A percentile compares a stretch with the other conserved stretches of the same genome.
Evolutionary conservation across 2,329 filamentous ascomycete genomes (phyloP).

Genomic region (Bertia moriformis): DNA sequence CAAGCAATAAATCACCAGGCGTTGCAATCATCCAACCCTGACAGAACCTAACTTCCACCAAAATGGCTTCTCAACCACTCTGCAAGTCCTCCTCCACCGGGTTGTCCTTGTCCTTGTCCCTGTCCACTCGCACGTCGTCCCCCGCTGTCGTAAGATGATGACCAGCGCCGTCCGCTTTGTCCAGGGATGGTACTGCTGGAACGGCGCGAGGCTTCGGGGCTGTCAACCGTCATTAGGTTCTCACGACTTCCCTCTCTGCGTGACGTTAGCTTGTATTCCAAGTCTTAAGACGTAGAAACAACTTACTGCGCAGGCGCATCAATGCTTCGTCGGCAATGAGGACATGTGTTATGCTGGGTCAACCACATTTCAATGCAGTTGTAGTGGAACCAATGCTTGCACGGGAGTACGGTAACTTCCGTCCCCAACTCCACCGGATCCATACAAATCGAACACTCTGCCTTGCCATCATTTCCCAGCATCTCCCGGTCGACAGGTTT

Average conservation of each 20-base stretch:
- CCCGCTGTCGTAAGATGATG: too few species aligned
- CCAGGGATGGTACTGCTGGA: background rate
- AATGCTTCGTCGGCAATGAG: background rate
- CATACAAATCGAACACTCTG: slow-evolving; percentile 1
- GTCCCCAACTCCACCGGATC: background rate
- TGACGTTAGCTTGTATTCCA: too few species aligned
- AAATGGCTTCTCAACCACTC: background rate
- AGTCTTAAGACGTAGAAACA: too few species aligned
- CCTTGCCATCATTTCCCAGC: background rate
- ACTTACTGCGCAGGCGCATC: too few species aligned
- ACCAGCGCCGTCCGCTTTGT: background rate
- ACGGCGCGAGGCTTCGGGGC: too few species aligned
- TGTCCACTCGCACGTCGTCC: too few species aligned
- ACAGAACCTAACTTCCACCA: background rate
- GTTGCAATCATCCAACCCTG: too few species aligned
- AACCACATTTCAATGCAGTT: background rate
- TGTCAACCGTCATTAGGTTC: too few species aligned
- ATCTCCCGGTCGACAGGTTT: background rate
- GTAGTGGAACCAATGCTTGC: slow-evolving; percentile 1
- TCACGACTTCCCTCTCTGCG: too few species aligned
- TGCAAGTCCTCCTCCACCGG: background rate
- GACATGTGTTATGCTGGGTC: slow-evolving; percentile 1
- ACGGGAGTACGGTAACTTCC: background rate
- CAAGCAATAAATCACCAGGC: too few species aligned
- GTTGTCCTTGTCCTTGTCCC: background rate